Evolutionary conservation across 495 filamentous ascomycete species (phyloP).

Genomic region (Neurospora sp.): DNA sequence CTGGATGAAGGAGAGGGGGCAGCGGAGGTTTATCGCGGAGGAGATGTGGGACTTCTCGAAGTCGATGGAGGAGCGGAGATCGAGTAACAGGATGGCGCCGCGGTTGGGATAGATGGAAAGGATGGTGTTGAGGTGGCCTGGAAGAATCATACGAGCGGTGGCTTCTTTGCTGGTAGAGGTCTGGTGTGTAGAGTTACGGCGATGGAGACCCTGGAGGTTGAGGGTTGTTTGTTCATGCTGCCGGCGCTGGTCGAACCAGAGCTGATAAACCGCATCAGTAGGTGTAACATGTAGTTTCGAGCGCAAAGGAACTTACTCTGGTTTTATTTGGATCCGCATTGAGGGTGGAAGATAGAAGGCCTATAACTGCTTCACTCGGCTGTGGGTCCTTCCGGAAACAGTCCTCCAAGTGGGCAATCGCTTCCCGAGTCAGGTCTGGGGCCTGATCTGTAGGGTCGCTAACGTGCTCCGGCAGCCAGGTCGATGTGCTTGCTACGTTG

Average conservation of each 20-base stretch:
- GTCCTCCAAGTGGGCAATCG: conserved; percentile 26
- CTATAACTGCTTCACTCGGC: conserved; percentile 26
- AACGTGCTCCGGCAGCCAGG: background rate
- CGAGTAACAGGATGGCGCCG: conserved; percentile 33
- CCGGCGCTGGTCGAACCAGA: conserved; percentile 37
- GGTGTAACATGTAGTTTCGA: background rate
- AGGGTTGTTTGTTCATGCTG: conserved; percentile 28
- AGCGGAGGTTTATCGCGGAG: conserved; percentile 37
- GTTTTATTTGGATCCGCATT: conserved; percentile 29
- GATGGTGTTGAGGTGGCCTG: conserved; percentile 35
- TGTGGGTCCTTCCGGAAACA: conserved; percentile 30
- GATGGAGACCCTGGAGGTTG: conserved; percentile 26
- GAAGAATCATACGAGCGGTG: conserved; percentile 32
- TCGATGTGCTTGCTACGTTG: background rate
- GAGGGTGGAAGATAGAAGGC: conserved; percentile 32
- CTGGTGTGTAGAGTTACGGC: conserved; percentile 13
- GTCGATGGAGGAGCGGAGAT: conserved; percentile 31
- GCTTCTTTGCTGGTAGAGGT: conserved; percentile 13
- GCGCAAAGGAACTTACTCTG: conserved; percentile 5
- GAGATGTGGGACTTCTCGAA: conserved; percentile 38
- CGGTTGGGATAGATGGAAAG: conserved; percentile 30
- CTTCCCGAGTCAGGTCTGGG: background rate
- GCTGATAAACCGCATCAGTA: conserved; percentile 6
- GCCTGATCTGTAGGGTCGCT: background rate
- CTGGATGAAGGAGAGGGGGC: conserved; percentile 30